Conservation (phyloP, 495 filamentous ascomycete species). For the Staphylotrichum tortipilum region DNA sequence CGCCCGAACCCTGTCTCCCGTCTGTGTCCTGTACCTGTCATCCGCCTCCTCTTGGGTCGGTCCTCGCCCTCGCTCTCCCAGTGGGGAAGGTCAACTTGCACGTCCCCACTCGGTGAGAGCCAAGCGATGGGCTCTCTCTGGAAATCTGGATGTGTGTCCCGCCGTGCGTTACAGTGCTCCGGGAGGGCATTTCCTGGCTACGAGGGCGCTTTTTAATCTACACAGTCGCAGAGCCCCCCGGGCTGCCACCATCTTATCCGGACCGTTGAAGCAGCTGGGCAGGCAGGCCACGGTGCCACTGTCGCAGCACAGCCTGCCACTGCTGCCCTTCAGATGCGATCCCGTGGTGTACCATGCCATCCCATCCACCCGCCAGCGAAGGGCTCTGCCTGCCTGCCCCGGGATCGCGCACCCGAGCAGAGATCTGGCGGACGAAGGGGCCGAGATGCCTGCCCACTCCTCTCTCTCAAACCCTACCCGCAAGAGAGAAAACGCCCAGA, state of each 20-base stretch:
- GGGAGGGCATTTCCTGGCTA: slow-evolving; percentile 3
- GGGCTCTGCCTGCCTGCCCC: not conserved
- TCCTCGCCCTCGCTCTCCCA: too few relatives aligned
- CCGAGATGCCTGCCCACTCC: slow-evolving; percentile 6
- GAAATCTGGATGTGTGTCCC: too few relatives aligned
- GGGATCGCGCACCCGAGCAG: too few relatives aligned
- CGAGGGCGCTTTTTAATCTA: slow-evolving; percentile 10
- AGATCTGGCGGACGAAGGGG: slow-evolving; percentile 11
- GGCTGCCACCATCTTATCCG: slow-evolving; percentile 10
- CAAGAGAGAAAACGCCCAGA: too few relatives aligned
- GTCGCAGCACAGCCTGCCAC: not conserved
- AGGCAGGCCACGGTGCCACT: not conserved
- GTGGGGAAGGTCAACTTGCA: slow-evolving; percentile 3
- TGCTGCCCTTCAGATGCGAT: not conserved
- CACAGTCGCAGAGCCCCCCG: too few relatives aligned
- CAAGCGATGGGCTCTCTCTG: too few relatives aligned
- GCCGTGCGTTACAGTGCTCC: slow-evolving; percentile 5
- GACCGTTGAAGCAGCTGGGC: not conserved
- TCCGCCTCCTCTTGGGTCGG: too few relatives aligned
- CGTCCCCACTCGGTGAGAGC: slow-evolving; percentile 1
- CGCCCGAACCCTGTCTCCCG: not conserved
- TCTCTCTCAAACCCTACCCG: not conserved
- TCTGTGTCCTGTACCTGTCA: too few relatives aligned
- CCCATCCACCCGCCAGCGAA: not conserved
- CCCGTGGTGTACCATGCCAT: not conserved